Percentiles rank a stretch among this genome's conserved stretches.
These are phyloP conservation scores for Ploettnerulaceae sp. DNA, from an alignment of 2,329 filamentous ascomycete species.

Conservation along the genomic window DNA sequence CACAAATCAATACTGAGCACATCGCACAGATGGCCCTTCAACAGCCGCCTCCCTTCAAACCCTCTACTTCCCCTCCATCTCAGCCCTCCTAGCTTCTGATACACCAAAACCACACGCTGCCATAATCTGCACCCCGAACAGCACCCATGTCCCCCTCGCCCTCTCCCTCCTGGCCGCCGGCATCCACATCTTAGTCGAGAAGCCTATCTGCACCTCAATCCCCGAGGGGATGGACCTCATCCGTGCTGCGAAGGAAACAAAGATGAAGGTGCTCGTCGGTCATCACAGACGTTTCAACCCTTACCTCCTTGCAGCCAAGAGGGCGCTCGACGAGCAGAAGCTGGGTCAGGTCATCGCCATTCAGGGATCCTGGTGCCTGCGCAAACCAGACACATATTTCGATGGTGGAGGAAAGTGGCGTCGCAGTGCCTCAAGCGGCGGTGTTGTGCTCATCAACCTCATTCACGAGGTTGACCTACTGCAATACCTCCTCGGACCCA, in stretches of 20 bases:
- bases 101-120: slow-evolving; percentile 45
- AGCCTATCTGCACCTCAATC: slow-evolving; percentile 46
- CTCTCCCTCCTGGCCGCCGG: slow-evolving; percentile 43
- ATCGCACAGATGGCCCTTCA: slow-evolving; percentile 32
- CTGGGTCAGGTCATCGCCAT: slow-evolving; percentile 48
- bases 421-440: slow-evolving; percentile 37
- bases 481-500: slow-evolving; percentile 51
- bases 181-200: slow-evolving; percentile 53
- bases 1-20: too few species aligned
- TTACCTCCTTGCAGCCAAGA: slow-evolving; percentile 47
- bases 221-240: slow-evolving; percentile 35
- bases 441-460: slow-evolving; percentile 52
- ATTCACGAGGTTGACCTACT: slow-evolving; percentile 58
- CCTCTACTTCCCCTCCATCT: slow-evolving; percentile 38
- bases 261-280: slow-evolving; percentile 47
- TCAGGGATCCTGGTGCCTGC: slow-evolving; percentile 49
- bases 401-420: slow-evolving; percentile 45
- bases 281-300: slow-evolving; percentile 58
- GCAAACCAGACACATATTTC: slow-evolving; percentile 50
- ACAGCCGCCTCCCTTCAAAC: slow-evolving; percentile 38
- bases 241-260: slow-evolving; percentile 24
- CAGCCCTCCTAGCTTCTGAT: slow-evolving; percentile 39
- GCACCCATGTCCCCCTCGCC: slow-evolving; percentile 49
- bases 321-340: slow-evolving; percentile 36
- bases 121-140: slow-evolving; percentile 56